Evolutionary conservation across 345 rosid genomes (phyloP).

Genomic region (Heritiera fomes): DNA sequence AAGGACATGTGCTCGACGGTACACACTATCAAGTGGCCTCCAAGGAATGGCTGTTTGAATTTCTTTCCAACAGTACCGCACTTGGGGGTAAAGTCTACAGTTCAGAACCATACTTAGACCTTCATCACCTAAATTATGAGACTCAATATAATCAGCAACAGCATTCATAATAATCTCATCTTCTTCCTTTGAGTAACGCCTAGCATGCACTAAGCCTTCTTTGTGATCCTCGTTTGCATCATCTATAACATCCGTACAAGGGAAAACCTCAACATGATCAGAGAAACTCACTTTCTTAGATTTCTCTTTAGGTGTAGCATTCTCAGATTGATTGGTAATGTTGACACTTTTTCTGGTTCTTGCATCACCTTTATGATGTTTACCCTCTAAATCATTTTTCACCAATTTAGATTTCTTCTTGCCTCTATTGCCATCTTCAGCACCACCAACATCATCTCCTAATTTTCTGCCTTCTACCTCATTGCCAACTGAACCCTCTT

Average conservation of each 20-base stretch:
- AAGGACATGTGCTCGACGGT: slow-evolving; percentile 60
- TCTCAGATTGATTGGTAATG: slow-evolving; percentile 17
- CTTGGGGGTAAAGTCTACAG: slow-evolving; percentile 37
- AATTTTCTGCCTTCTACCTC: neutral
- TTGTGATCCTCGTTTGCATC: slow-evolving; percentile 21
- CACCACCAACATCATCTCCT: neutral
- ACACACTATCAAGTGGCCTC: slow-evolving; percentile 48
- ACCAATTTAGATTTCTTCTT: slow-evolving; percentile 37
- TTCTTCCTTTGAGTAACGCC: slow-evolving; percentile 73
- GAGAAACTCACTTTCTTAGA: slow-evolving; percentile 68
- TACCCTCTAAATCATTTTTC: slow-evolving; percentile 16
- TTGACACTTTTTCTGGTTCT: slow-evolving; percentile 6
- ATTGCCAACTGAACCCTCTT: too few species aligned
- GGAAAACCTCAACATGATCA: slow-evolving; percentile 60
- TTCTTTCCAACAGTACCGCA: slow-evolving; percentile 71
- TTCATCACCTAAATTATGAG: slow-evolving; percentile 58
- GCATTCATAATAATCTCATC: slow-evolving; percentile 53
- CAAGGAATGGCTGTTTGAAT: slow-evolving; percentile 61
- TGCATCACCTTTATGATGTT: slow-evolving; percentile 21
- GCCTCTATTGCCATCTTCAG: slow-evolving; percentile 18
- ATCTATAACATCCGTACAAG: slow-evolving; percentile 30
- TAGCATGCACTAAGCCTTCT: slow-evolving; percentile 53
- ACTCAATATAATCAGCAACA: slow-evolving; percentile 53
- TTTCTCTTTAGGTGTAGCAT: slow-evolving; percentile 32
- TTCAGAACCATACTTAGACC: slow-evolving; percentile 62